A percentile compares a stretch with the other conserved stretches of the same genome.
Evolutionary conservation across 164 flowering plant species (phyloP).

Genomic region (Santalum album): DNA sequence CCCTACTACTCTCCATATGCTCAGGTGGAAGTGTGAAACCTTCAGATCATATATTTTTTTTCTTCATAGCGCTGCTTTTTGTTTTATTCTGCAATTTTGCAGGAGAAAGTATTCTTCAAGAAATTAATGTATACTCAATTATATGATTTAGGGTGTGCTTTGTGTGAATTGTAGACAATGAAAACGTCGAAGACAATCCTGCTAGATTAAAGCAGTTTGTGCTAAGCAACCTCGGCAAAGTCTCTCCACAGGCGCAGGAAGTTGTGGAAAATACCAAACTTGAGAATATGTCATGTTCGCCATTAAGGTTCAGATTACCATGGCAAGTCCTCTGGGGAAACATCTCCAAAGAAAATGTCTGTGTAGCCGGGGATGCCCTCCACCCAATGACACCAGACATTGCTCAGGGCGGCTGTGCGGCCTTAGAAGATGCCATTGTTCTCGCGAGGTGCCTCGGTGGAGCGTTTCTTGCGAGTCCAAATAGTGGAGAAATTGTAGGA

Average conservation of each 20-base stretch:
- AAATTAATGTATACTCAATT: too few species aligned
- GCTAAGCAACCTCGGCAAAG: constrained; percentile 28
- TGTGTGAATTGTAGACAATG: constrained; percentile 3
- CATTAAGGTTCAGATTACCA: constrained; percentile 28
- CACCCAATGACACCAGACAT: constrained; percentile 63
- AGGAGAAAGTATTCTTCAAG: too few species aligned
- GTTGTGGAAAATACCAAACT: constrained; percentile 25
- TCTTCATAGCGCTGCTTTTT: too few species aligned
- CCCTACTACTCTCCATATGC: too few species aligned
- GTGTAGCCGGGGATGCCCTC: constrained; percentile 46
- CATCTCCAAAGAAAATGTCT: constrained; percentile 31
- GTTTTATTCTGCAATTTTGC: too few species aligned
- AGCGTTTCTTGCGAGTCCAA: constrained; percentile 11
- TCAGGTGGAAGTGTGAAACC: too few species aligned
- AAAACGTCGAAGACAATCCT: constrained; percentile 16
- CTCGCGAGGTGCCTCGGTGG: constrained; percentile 34
- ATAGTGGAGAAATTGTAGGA: background rate
- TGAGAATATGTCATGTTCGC: constrained; percentile 15
- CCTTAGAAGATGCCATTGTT: constrained; percentile 38
- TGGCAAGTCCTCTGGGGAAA: constrained; percentile 31
- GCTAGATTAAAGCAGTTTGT: constrained; percentile 32
- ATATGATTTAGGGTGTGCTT: too few species aligned
- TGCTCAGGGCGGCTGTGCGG: constrained; percentile 48
- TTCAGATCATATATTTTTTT: too few species aligned
- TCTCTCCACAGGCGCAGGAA: constrained; percentile 15